Evolutionary conservation across 1,139 yeast genomes (phyloP), one percentile per base, ranked within the genome.

Genomic region (Geotrichum klebahnii): DNA sequence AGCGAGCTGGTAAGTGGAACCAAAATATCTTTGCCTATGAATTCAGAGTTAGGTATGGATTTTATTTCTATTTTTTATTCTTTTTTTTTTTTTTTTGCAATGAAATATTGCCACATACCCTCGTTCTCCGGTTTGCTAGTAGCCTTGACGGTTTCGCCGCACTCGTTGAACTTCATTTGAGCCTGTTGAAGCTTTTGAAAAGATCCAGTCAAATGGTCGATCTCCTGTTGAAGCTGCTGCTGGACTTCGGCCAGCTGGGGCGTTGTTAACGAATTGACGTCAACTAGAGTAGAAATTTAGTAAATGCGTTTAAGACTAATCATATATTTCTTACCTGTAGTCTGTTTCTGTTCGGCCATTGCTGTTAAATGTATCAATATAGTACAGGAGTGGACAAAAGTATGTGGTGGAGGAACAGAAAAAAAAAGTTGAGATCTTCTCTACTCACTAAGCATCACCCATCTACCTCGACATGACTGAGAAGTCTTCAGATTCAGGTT

Each of bases 1-100:
- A 92, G 72, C 0, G 96, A 87, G 39, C 90, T 77, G 0, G 97
- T 88, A 57, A 94, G 74, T 5, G 99, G 98, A 0, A 94, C 88
- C 57, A 92, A 73, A 32, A 92, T 67, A 29, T 79, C 78, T 50
- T 76, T 72, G 1, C 72, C 69, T 37, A 12, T n/a, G 54, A 24
- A 37, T 5, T 20, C n/a, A n/a, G n/a, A n/a, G 42, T 16, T 34
- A 43, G 26, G 12, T 9, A 12, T 24, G 33, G 23, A 8, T n/a
- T 12, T 40, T n/a, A n/a, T n/a, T n/a, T n/a, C n/a, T n/a, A n/a
- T n/a, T n/a, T n/a, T n/a, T n/a, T n/a, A n/a, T n/a, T n/a, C n/a
- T n/a, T n/a, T n/a, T n/a, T n/a, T n/a, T n/a, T n/a, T n/a, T n/a
- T n/a, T n/a, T n/a, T n/a, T 41, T 5, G 20, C 16, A 16, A 32